Evolutionary conservation across 768 basidiomycete genomes (phyloP).

Genomic region (Ramaria rubella): DNA sequence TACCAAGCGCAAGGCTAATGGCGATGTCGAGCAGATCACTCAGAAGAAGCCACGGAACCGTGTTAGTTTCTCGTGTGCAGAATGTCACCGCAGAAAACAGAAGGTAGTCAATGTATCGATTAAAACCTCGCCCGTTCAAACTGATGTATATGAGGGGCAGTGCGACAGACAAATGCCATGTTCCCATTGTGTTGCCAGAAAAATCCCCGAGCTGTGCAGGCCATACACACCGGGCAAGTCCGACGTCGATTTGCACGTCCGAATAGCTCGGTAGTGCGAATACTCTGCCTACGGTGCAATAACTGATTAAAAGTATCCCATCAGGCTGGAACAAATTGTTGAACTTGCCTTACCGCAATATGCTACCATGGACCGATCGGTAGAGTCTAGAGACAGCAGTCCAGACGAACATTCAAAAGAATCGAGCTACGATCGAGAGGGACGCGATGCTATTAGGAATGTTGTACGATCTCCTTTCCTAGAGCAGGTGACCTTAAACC

Average conservation of each 20-base stretch:
- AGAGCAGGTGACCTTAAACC: not conserved
- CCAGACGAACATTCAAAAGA: not conserved
- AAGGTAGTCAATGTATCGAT: conserved; percentile 44
- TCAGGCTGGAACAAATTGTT: conserved; percentile 71
- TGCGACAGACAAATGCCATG: conserved; percentile 84
- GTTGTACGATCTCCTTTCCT: not conserved
- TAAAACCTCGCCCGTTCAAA: conserved; percentile 4
- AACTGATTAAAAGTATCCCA: not conserved
- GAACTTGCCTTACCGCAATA: conserved; percentile 76
- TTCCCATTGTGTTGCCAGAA: conserved; percentile 79
- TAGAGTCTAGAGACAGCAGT: conserved; percentile 6
- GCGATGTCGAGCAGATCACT: conserved; percentile 41
- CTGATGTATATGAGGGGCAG: conserved; percentile 31
- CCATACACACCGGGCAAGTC: conserved; percentile 84
- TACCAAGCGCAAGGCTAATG: conserved; percentile 56
- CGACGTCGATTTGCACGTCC: conserved; percentile 72
- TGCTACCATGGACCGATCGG: conserved; percentile 24
- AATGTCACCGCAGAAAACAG: conserved; percentile 85
- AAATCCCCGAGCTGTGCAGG: conserved; percentile 82
- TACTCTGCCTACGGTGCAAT: not conserved
- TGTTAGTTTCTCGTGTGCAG: conserved; percentile 82
- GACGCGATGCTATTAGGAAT: not conserved
- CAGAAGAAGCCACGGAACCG: conserved; percentile 64
- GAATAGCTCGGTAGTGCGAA: conserved; percentile 37
- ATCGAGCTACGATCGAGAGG: not conserved